Base-by-base conservation (phyloP, 176 grass and related monocot genomes). In the Guadua angustifolia region DNA sequence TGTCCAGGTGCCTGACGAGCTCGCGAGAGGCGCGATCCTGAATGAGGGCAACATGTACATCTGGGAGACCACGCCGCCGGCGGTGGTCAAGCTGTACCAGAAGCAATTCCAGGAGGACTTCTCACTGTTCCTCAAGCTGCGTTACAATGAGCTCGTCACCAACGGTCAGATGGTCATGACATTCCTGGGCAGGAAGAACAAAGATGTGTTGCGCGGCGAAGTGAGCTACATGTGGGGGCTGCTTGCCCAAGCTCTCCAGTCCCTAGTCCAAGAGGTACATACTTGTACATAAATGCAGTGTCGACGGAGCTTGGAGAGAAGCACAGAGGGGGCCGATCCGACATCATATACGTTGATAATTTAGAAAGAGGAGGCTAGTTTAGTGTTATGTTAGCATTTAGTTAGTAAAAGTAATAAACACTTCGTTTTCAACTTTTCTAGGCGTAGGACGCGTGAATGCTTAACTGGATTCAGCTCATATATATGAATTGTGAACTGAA, bases 31-130 rank as follows among this genome's bases (percentile, higher is more conserved):
- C 42, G 11, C 42, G 8, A 71, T 69, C 2, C 6, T 17, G 29
- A 94, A 95, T 58, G 72, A 73, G 19, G 78, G 79, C 53, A 88
- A 90, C 84, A 86, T 95, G 12, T 92, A 90, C 47, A 84, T 90
- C 15, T 77, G 75, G 38, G 71, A 84, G 63, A 39, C 58, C 14
- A 90, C 83, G 67, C 66, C 77, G 15, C 52, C 81, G 16, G 4
- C 25, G 18, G 92, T 87, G 59, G 86, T 79, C 33, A 36, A 79
- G 17, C 55, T 80, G 38, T 92, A 94, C 69, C 70, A 47, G 40
- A 9, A 69, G 43, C 86, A 82, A 55, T 87, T 84, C 46, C n/a
- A 64, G 36, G 58, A 77, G 47, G 90, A 95, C 52, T 81, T 95
- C 39, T 76, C 73, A n/a, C 22, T 50, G 49, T 95, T 95, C 66